Conservation (phyloP, 768 basidiomycete genomes). For the Tricholoma matsutake region DNA sequence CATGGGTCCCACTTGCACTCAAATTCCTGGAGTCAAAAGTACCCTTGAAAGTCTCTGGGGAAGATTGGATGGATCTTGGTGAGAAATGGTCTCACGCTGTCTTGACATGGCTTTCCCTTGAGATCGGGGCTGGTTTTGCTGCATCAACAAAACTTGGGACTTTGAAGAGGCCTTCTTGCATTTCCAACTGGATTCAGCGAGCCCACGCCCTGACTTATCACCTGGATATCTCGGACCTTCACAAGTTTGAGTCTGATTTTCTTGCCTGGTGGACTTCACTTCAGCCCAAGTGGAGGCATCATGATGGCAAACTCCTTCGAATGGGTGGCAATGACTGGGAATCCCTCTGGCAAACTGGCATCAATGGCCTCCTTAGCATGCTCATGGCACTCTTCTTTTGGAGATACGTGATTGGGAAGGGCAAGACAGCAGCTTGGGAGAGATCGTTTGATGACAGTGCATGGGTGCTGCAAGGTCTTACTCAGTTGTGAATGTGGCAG, state of each 20-base stretch:
- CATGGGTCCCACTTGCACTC: not conserved
- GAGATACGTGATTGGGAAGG: constrained; percentile 3
- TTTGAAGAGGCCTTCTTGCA: not conserved
- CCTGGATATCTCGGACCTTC: not conserved
- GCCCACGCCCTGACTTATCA: not conserved
- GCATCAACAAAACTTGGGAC: not conserved
- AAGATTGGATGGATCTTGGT: not conserved
- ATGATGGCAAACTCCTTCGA: not conserved
- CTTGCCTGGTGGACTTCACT: not conserved
- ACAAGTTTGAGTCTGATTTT: not conserved
- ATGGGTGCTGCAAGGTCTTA: not conserved
- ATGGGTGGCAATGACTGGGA: not conserved
- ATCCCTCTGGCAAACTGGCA: not conserved
- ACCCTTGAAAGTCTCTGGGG: not conserved
- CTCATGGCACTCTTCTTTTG: not conserved
- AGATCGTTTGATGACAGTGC: constrained; percentile 10
- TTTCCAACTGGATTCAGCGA: not conserved
- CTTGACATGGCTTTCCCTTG: not conserved
- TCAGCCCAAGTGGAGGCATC: not conserved
- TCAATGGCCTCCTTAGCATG: not conserved
- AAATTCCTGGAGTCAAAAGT: not conserved
- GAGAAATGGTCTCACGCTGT: not conserved
- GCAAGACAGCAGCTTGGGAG: constrained; percentile 8
- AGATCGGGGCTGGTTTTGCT: not conserved
- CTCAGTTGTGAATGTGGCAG: not conserved